phyloP scores from a whole-genome alignment of 129 eudicot species.

The Flaveria robusta region DNA sequence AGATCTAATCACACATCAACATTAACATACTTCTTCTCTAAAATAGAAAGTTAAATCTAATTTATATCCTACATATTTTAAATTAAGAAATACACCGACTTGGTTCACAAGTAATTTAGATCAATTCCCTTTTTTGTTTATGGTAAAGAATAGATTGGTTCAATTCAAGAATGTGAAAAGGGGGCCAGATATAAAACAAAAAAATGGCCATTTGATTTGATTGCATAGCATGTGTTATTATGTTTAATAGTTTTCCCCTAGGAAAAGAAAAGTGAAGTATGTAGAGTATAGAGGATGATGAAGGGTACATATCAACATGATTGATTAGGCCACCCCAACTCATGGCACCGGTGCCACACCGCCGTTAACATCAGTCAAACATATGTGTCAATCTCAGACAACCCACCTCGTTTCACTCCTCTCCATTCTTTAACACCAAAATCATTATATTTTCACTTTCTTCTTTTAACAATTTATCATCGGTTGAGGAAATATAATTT shows the following conservation, averaged over 20 bases:
- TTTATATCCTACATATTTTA: not conserved
- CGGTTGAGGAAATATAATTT: not conserved
- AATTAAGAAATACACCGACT: not conserved
- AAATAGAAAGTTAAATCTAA: not conserved
- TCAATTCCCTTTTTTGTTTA: not conserved
- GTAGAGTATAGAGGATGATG: conserved; percentile 33
- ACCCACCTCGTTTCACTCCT: conserved; percentile 15
- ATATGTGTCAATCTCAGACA: conserved; percentile 26
- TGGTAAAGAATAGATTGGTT: not conserved
- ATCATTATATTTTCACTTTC: not conserved
- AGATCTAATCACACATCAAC: too few species aligned
- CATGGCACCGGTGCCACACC: conserved; percentile 18
- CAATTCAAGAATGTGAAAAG: not conserved
- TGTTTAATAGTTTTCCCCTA: conserved; percentile 24
- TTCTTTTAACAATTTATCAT: not conserved
- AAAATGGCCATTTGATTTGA: not conserved
- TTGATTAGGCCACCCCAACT: conserved; percentile 43
- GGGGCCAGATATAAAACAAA: not conserved
- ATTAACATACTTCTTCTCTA: not conserved
- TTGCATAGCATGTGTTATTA: conserved; percentile 42
- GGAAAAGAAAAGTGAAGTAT: conserved; percentile 27
- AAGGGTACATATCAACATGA: conserved; percentile 40
- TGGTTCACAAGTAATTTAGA: not conserved
- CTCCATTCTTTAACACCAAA: not conserved
- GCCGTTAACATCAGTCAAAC: conserved; percentile 21